Evolutionary conservation across 192 early-diverging fungal species (phyloP).

Genomic region (Chytriomyces sp.): DNA sequence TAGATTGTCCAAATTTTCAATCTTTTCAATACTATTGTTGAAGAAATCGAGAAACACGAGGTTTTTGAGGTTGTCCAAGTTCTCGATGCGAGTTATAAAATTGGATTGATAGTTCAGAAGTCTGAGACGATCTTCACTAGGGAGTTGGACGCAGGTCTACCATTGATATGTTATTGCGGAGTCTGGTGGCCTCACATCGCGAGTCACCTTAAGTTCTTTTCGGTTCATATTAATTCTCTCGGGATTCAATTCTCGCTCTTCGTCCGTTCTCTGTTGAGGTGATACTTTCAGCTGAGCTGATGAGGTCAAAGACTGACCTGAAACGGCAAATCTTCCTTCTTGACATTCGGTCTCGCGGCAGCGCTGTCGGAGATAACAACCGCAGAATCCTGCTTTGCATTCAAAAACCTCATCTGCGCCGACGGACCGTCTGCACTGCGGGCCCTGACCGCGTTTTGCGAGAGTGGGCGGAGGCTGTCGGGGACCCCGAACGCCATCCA

Average conservation of each 20-base stretch:
- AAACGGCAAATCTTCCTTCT: too few species aligned
- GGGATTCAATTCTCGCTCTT: constrained; percentile 22
- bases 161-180: not conserved
- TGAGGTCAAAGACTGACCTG: too few species aligned
- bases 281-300: too few species aligned
- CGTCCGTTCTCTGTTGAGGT: constrained; percentile 17
- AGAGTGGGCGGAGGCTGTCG: too few species aligned
- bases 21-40: constrained; percentile 45
- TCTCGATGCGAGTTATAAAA: constrained; percentile 46
- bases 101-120: constrained; percentile 59
- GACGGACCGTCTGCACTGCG: too few species aligned
- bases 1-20: constrained; percentile 41
- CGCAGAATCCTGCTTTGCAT: too few species aligned
- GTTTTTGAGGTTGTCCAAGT: constrained; percentile 42
- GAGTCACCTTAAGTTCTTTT: constrained; percentile 35
- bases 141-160: constrained; percentile 32
- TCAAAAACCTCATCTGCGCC: too few species aligned
- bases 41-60: constrained; percentile 59
- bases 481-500: too few species aligned
- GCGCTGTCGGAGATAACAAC: too few species aligned
- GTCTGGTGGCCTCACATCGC: not conserved
- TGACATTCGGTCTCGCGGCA: too few species aligned
- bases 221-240: constrained; percentile 44
- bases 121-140: constrained; percentile 42
- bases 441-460: too few species aligned